Base-by-base conservation (phyloP, 1,139 yeast genomes). In the Geotrichum australiense region DNA sequence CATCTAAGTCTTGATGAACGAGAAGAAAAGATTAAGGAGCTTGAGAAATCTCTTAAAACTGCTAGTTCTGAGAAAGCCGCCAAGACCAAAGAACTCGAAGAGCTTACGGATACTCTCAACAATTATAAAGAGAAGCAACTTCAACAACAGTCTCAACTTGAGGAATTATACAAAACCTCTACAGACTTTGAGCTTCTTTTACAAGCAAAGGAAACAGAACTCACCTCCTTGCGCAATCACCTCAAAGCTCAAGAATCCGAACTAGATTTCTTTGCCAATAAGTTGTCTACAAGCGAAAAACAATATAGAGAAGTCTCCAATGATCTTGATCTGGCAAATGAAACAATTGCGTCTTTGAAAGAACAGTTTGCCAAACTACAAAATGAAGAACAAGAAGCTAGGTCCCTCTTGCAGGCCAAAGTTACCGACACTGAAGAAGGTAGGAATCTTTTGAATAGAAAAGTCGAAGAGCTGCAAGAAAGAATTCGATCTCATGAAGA, bases 101-200 rank as follows among this genome's bases (percentile, higher is more conserved):
- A 68, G 7, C 61, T 78, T 28, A 63, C 71, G 6, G 59, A 31
- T 20, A 16, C n/a, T 19, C 6, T 31, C 4, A 7, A 18, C 7
- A 6, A n/a, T 5, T 31, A 11, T 6, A 31, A 31, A 19, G 4
- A n/a, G 7, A 7, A 11, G 5, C 35, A 31, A 31, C 11, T 6
- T 19, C 82, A 76, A 51, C 79, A 78, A 52, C 61, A 63, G 16
- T 65, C 60, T 14, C 63, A 70, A 57, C 46, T 71, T 35, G 54
- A 62, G 37, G 51, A 59, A 2, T 51, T 67, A 11, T 66, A 66
- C 39, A 57, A 57, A 19, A 64, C 70, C 1, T 61, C 69, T 6
- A 49, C 59, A 1, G 66, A 64, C 35, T 60, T 64, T 39, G 67
- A 57, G 35, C 58, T 58, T n/a, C 62, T 64, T 25, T 53, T 70